Conservation (phyloP, 1,139 yeast genomes). For the Debaryomyces robertsiae region DNA sequence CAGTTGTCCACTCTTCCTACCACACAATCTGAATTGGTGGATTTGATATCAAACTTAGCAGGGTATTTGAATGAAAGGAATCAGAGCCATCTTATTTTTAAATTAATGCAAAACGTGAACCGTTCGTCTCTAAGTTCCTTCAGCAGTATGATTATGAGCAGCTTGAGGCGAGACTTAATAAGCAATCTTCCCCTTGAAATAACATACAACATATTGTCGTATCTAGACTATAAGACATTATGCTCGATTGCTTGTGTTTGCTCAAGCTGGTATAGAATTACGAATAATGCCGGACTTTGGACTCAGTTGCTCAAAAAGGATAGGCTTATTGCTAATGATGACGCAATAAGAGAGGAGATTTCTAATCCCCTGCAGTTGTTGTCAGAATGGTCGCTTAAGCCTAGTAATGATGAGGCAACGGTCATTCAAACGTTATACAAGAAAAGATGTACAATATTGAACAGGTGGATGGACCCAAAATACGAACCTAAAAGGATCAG, state of each 20-base stretch:
- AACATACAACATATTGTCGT: conserved; percentile 65
- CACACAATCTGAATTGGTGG: conserved; percentile 45
- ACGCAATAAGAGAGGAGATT: conserved; percentile 39
- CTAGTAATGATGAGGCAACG: conserved; percentile 22
- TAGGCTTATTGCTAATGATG: conserved; percentile 45
- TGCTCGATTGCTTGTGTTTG: conserved; percentile 67
- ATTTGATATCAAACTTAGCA: conserved; percentile 38
- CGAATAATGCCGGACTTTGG: conserved; percentile 67
- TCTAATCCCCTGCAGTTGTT: conserved; percentile 29
- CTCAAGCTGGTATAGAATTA: conserved; percentile 64
- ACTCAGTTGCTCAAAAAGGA: conserved; percentile 55
- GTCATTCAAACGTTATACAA: conserved; percentile 62
- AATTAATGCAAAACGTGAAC: conserved; percentile 63
- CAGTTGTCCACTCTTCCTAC: conserved; percentile 33
- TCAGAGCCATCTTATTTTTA: conserved; percentile 55
- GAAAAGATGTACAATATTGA: conserved; percentile 62
- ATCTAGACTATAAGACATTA: conserved; percentile 66
- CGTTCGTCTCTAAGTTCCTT: conserved; percentile 72
- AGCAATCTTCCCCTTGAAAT: conserved; percentile 75
- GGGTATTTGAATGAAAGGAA: conserved; percentile 40
- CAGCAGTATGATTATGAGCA: conserved; percentile 56
- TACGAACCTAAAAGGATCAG: conserved; percentile 71
- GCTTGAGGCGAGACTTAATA: conserved; percentile 74
- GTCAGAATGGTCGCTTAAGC: conserved; percentile 34
- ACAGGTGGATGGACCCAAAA: conserved; percentile 81